Base-by-base conservation (phyloP, 345 rosid genomes). In the Cardamine chenopodiifolia region DNA sequence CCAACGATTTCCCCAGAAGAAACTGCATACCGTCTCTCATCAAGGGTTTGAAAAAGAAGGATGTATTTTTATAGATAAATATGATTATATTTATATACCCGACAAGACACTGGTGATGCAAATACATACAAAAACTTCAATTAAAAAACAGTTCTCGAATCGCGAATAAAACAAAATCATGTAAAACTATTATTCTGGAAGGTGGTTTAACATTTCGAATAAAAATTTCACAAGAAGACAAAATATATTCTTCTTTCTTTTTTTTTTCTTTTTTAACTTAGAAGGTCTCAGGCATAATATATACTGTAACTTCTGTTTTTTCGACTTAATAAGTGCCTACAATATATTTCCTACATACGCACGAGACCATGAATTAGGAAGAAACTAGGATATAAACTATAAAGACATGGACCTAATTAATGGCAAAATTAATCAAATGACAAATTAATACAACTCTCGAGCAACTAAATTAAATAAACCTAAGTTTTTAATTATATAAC, bases 81-180 rank as follows among this genome's bases (percentile, higher is more conserved):
- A 48, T 12, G 28, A 10, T 17, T 66, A 49, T 49, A 31, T 44
- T n/a, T 45, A 47, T 59, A 58, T n/a, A 66, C 28, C 18, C 40
- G 10, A 62, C 32, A 44, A 31, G 58, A 70, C 60, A 56, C 5
- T 70, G 80, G 55, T 77, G 76, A 64, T 77, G 76, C 80, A 64
- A 71, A 77, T 77, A 48, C 55, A 49, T 77, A 77, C 80, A 77
- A 77, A 77, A 57, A 37, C 76, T 64, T 29, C 80, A 71, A 71
- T 77, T 57, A 37, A 32, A 70, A 56, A 49, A 56, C 72, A 77
- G 39, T 56, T 75, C 76, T 70, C 75, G 76, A 64, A 47, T 64
- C 71, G 25, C 29, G 52, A 37, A 70, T 76, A 76, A 55, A 18
- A 55, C 42, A 62, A 76, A 76, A 76, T 40, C 15, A 70, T 25